These are phyloP conservation scores for Scutellaria minor DNA, from an alignment of 257 asterid species.

Conservation along the genomic window DNA sequence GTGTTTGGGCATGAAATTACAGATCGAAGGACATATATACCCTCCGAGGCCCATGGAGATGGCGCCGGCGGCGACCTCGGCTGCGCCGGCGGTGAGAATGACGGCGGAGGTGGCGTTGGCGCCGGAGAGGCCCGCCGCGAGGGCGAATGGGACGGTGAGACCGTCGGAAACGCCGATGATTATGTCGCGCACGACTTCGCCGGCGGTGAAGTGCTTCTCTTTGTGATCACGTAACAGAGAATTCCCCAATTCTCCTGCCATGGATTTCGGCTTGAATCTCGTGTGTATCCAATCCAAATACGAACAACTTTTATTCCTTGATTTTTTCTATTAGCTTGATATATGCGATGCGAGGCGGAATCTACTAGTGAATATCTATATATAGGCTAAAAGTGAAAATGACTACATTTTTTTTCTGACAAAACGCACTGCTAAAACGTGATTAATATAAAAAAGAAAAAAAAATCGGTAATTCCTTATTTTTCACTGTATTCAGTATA, in stretches of 20 bases:
- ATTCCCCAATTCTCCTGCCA: constrained; percentile 54
- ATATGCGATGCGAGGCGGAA: no score
- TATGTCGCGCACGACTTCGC: constrained; percentile 86
- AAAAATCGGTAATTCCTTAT: no score
- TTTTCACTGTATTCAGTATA: no score
- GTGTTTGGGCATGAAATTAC: no score
- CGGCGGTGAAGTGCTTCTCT: constrained; percentile 93
- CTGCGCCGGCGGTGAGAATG: constrained; percentile 92
- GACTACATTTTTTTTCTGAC: no score
- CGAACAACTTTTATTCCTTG: no score
- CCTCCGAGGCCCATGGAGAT: constrained; percentile 99
- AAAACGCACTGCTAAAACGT: no score
- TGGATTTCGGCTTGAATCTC: constrained; percentile 22
- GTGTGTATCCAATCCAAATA: background rate
- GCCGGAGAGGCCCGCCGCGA: constrained; percentile 95
- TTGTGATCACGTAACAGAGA: constrained; percentile 60
- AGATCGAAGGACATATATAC: constrained; percentile 37
- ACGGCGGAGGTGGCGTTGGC: constrained; percentile 90
- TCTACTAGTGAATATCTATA: no score
- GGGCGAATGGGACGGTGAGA: constrained; percentile 92
- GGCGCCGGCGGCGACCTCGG: constrained; percentile 98
- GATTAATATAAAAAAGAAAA: no score
- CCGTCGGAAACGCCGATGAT: constrained; percentile 98
- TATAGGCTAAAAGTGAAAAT: no score
- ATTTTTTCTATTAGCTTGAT: no score